Percentiles rank a stretch among this genome's conserved stretches.
These are phyloP conservation scores for Ascochyta pisi DNA, from an alignment of 2,329 filamentous ascomycete species.

Conservation along the genomic window DNA sequence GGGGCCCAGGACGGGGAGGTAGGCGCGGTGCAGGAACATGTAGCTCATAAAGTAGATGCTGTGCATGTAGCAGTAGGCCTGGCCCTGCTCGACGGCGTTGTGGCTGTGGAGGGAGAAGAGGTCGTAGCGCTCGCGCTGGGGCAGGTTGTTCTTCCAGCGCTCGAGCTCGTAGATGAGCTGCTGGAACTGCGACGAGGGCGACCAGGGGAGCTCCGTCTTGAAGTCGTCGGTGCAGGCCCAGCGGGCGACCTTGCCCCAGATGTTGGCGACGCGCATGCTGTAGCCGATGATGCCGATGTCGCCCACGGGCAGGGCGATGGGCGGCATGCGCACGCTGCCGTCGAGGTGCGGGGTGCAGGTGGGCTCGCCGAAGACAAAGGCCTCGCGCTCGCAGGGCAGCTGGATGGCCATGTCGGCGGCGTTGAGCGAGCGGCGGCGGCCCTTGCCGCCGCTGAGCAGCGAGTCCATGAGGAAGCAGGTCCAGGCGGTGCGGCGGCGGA, in stretches of 20 bases:
- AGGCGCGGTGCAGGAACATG: conserved; percentile 52
- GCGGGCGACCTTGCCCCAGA: conserved; percentile 51
- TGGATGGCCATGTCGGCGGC: conserved; percentile 49
- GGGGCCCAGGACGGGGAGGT: conserved; percentile 48
- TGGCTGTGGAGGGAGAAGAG: conserved; percentile 49
- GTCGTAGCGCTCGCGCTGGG: conserved; percentile 47
- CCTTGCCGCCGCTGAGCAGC: conserved; percentile 50
- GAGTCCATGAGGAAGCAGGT: conserved; percentile 54
- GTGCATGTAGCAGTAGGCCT: conserved; percentile 53
- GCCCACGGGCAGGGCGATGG: conserved; percentile 36
- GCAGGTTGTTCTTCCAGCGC: conserved; percentile 46
- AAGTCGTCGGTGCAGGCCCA: conserved; percentile 50
- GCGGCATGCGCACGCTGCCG: conserved; percentile 39
- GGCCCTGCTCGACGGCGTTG: conserved; percentile 52
- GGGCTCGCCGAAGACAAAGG: conserved; percentile 50
- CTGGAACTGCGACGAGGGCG: conserved; percentile 45
- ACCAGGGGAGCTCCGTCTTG: conserved; percentile 48
- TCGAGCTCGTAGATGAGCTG: conserved; percentile 45
- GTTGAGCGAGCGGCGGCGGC: conserved; percentile 46
- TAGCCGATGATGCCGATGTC: conserved; percentile 50
- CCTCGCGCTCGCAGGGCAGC: conserved; percentile 50
- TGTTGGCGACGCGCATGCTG: conserved; percentile 50
- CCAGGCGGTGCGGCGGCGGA: conserved; percentile 50
- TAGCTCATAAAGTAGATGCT: conserved; percentile 52
- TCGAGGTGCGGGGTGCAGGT: conserved; percentile 46